Conservation (phyloP, 805 yeast genomes). For the Saturnispora dispora region DNA sequence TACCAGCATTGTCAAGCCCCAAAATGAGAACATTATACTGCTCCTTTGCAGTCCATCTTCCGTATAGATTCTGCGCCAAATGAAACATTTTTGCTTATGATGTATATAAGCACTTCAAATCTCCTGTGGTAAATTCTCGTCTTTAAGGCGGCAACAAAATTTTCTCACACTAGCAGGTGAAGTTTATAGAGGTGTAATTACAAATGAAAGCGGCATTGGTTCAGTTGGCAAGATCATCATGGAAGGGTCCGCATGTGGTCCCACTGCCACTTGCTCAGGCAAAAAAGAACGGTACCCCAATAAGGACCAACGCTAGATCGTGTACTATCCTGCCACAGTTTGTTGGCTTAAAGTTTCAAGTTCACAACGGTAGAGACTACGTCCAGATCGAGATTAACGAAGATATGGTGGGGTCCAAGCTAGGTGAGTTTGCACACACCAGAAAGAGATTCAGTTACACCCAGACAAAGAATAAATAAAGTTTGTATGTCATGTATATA, state of each 20-base stretch:
- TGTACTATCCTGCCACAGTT: constrained; percentile 94
- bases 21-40: constrained; percentile 72
- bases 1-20: constrained; percentile 95
- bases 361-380: constrained; percentile 93
- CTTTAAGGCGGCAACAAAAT: background rate
- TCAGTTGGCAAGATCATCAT: constrained; percentile 42
- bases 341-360: constrained; percentile 88
- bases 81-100: constrained; percentile 47
- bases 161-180: background rate
- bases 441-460: constrained; percentile 81
- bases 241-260: constrained; percentile 86
- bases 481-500: background rate
- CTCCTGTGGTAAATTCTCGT: background rate
- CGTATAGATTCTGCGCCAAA: constrained; percentile 51
- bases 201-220: constrained; percentile 33
- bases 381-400: constrained; percentile 81
- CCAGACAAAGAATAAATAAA: constrained; percentile 54
- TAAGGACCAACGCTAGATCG: constrained; percentile 90
- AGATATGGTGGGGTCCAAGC: constrained; percentile 93
- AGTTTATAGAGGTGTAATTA: constrained; percentile 2
- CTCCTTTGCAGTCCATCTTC: constrained; percentile 48
- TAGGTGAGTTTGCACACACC: constrained; percentile 94
- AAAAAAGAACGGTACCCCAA: constrained; percentile 67
- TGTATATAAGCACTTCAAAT: background rate
- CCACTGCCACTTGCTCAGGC: constrained; percentile 92